Conservation (phyloP, 163 green algal species). For the Scenedesmus sp. region DNA sequence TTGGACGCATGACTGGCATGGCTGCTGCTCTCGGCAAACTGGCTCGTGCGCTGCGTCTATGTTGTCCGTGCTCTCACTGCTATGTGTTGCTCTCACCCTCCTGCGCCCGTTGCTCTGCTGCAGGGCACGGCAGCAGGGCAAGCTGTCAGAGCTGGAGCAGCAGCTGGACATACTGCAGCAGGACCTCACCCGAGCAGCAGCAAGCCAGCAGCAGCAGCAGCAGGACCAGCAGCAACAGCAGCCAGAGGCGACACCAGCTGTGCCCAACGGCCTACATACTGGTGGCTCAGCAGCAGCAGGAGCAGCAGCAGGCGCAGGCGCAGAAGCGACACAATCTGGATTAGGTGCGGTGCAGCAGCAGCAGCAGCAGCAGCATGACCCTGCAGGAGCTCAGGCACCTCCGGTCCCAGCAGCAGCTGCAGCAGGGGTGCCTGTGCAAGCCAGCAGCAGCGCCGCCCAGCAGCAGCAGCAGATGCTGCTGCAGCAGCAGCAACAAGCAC, state of each 20-base stretch:
- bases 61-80: background rate
- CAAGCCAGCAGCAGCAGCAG: conserved; percentile 58
- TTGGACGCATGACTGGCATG: too few relatives aligned
- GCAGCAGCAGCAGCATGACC: conserved; percentile 29
- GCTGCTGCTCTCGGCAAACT: too few relatives aligned
- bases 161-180: conserved; percentile 56
- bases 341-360: background rate
- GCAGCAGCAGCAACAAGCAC: conserved; percentile 22
- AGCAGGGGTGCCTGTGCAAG: background rate
- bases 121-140: conserved; percentile 28
- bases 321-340: background rate
- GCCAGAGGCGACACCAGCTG: background rate
- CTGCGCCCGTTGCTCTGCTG: too few relatives aligned
- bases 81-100: background rate
- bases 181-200: conserved; percentile 70
- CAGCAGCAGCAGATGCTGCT: background rate
- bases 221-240: conserved; percentile 42
- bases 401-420: conserved; percentile 6
- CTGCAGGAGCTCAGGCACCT: background rate
- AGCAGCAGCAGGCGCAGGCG: conserved; percentile 26
- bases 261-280: conserved; percentile 5
- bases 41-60: too few relatives aligned
- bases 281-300: background rate
- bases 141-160: conserved; percentile 46
- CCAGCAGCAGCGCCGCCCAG: background rate